Conservation (phyloP, 2,329 filamentous ascomycete species). For the Diatrype stigma region DNA sequence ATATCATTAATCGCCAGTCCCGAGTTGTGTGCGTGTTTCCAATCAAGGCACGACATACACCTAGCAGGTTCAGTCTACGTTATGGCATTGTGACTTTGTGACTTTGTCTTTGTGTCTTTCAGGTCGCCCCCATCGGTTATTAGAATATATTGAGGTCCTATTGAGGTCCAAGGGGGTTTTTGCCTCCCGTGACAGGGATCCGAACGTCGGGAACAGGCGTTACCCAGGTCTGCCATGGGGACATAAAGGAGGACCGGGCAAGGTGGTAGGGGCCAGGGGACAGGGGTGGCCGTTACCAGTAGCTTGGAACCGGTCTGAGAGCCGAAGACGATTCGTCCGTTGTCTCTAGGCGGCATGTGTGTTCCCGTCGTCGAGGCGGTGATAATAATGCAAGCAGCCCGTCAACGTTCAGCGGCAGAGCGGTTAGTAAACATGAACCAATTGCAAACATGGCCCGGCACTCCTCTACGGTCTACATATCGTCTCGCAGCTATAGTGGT, state of each 20-base stretch:
- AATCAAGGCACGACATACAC: not conserved
- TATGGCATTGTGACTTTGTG: too few species aligned
- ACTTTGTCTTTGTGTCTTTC: too few species aligned
- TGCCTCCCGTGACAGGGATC: not conserved
- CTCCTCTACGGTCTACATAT: not conserved
- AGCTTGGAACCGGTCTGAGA: not conserved
- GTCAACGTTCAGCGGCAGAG: not conserved
- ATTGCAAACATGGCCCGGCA: not conserved
- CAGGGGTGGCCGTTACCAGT: not conserved
- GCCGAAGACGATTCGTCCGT: not conserved
- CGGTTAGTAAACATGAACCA: not conserved
- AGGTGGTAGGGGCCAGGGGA: not conserved
- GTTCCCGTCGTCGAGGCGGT: not conserved
- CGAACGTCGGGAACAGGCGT: not conserved
- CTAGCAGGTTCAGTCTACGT: not conserved
- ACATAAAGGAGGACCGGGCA: too few species aligned
- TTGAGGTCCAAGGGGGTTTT: not conserved
- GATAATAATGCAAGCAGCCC: not conserved
- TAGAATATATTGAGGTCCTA: not conserved
- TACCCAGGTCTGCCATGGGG: not conserved
- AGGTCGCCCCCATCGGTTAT: not conserved
- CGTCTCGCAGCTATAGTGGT: not conserved
- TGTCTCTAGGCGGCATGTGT: not conserved
- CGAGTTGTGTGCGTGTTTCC: conserved; percentile 1
- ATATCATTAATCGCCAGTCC: conserved; percentile 5